Conservation (phyloP, 805 yeast genomes). For the Kluyveromyces dobzhanskii region DNA sequence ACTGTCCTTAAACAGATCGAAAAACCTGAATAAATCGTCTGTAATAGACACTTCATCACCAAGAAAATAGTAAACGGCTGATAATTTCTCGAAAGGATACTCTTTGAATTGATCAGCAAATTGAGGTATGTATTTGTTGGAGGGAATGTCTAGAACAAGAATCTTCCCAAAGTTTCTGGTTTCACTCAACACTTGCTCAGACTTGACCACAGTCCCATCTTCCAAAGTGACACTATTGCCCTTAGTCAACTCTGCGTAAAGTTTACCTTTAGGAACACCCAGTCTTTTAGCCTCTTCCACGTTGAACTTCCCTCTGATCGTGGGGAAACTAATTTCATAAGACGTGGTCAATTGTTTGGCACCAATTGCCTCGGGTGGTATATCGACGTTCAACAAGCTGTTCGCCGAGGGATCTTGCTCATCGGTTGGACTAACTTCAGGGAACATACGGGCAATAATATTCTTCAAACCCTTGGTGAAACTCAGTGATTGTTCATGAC, state of each 20-base stretch:
- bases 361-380: conserved; percentile 20
- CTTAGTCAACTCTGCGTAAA: conserved; percentile 48
- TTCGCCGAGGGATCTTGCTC: conserved; percentile 31
- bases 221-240: conserved; percentile 51
- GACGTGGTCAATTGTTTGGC: conserved; percentile 38
- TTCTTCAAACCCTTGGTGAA: conserved; percentile 10
- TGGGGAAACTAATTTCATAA: conserved; percentile 58
- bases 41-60: conserved; percentile 48
- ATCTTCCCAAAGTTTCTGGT: conserved; percentile 50
- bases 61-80: conserved; percentile 67
- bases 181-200: conserved; percentile 67
- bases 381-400: conserved; percentile 29
- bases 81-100: conserved; percentile 23
- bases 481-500: not conserved
- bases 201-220: conserved; percentile 49
- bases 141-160: conserved; percentile 69
- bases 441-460: conserved; percentile 49
- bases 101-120: conserved; percentile 22
- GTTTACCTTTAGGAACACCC: conserved; percentile 60
- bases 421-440: conserved; percentile 35
- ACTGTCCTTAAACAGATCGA: conserved; percentile 42
- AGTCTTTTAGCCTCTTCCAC: conserved; percentile 54
- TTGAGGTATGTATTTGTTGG: conserved; percentile 34
- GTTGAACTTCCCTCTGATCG: conserved; percentile 71
- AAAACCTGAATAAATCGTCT: conserved; percentile 39